Conservation (phyloP, 116 monocot species). For the Thalassia testudinum region DNA sequence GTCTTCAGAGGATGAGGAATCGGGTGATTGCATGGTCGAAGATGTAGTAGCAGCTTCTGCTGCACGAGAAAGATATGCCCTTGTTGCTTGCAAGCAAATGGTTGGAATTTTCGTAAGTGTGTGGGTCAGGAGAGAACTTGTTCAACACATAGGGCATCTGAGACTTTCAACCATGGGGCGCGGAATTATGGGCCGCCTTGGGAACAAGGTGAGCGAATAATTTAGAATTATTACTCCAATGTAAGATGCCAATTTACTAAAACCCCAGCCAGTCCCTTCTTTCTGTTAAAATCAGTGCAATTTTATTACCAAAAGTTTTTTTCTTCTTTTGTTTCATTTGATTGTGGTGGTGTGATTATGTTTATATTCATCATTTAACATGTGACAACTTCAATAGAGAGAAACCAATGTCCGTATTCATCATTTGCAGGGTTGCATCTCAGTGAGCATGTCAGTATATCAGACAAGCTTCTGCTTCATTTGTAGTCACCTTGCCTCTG, state of each 20-base stretch:
- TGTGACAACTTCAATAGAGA: not conserved
- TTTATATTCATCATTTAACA: not conserved
- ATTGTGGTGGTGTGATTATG: not conserved
- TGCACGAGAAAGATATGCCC: slow-evolving; percentile 37
- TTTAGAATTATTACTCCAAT: not conserved
- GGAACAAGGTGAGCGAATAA: slow-evolving; percentile 62
- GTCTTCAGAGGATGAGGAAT: slow-evolving; percentile 30
- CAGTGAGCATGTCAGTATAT: slow-evolving; percentile 80
- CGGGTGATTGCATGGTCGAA: slow-evolving; percentile 2
- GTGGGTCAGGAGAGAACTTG: slow-evolving; percentile 64
- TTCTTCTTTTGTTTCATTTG: not conserved
- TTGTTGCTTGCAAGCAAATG: slow-evolving; percentile 72
- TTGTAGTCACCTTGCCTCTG: slow-evolving; percentile 83
- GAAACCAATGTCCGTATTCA: not conserved
- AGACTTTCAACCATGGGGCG: slow-evolving; percentile 55
- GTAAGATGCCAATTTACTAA: not conserved
- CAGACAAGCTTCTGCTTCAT: slow-evolving; percentile 87
- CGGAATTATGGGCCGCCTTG: slow-evolving; percentile 72
- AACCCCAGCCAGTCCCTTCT: not conserved
- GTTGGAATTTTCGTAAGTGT: slow-evolving; percentile 84
- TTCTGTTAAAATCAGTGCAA: not conserved
- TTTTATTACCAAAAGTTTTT: not conserved
- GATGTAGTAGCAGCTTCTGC: slow-evolving; percentile 2
- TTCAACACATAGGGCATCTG: slow-evolving; percentile 61
- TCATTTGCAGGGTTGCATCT: slow-evolving; percentile 72